phyloP scores from a whole-genome alignment of 768 basidiomycete species.

The Paxillus rubicundulus region DNA sequence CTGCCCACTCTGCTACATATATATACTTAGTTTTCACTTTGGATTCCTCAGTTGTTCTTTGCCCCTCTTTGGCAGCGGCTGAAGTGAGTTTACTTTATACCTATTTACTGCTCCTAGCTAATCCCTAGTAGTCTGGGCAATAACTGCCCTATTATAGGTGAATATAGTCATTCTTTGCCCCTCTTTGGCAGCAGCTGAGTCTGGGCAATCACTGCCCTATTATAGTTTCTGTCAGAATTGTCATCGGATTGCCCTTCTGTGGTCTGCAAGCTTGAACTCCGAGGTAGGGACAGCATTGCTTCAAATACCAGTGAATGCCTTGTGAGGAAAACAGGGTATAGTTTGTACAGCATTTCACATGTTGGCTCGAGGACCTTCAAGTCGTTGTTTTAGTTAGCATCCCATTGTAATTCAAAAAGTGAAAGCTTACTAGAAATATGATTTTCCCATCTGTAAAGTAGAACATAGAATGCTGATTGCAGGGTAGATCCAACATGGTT shows the following conservation, averaged over 20 bases:
- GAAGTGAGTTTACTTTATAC: no score
- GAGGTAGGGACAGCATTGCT: background rate
- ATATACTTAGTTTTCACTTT: no score
- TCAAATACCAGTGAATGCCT: background rate
- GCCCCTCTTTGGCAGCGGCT: no score
- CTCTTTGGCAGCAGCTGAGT: no score
- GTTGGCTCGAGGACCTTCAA: background rate
- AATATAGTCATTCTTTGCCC: no score
- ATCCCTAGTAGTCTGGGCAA: no score
- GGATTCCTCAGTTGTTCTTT: no score
- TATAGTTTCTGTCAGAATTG: no score
- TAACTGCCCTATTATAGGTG: no score
- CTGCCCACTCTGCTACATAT: no score
- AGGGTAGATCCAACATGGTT: background rate
- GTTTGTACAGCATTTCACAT: background rate
- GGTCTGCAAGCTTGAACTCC: background rate
- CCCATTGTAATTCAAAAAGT: background rate
- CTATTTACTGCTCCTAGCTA: no score
- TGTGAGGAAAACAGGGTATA: background rate
- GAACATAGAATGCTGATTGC: background rate
- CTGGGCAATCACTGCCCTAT: no score
- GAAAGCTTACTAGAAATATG: background rate
- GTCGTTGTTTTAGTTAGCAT: background rate
- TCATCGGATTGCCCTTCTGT: background rate
- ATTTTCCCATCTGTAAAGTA: slow-evolving; percentile 8